Percentiles rank a stretch among this genome's conserved stretches.
These are phyloP conservation scores for Zychaea mexicana DNA, from an alignment of 371 early-diverging fungal genomes.

Conservation along the genomic window DNA sequence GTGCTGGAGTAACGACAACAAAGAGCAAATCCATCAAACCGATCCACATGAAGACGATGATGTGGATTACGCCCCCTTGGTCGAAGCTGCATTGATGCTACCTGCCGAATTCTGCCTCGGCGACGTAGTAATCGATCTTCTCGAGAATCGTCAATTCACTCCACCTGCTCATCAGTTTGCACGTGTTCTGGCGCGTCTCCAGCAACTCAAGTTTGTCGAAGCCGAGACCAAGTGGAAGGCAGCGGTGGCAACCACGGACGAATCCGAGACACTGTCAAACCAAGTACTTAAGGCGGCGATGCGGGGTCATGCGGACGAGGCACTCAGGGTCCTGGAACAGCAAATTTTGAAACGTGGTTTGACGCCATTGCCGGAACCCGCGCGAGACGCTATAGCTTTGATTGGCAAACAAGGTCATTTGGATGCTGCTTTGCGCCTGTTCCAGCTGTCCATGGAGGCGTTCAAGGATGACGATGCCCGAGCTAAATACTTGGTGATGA, in stretches of 20 bases:
- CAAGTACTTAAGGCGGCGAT: conserved; percentile 25
- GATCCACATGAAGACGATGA: not conserved
- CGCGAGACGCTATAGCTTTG: conserved; percentile 47
- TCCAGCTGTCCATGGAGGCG: conserved; percentile 26
- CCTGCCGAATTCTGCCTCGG: conserved; percentile 2
- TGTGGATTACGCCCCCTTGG: conserved; percentile 15
- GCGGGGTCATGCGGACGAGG: conserved; percentile 24
- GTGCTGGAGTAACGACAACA: not conserved
- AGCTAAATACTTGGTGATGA: conserved; percentile 40
- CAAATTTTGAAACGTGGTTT: conserved; percentile 20
- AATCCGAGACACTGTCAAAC: not conserved
- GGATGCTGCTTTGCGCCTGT: conserved; percentile 32
- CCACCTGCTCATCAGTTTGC: conserved; percentile 1
- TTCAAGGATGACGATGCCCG: conserved; percentile 27
- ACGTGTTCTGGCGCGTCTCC: conserved; percentile 10
- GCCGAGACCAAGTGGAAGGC: conserved; percentile 15
- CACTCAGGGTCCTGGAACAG: conserved; percentile 23
- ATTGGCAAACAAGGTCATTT: conserved; percentile 49
- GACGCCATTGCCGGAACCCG: conserved; percentile 35
- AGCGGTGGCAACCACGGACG: conserved; percentile 3
- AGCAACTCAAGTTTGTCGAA: conserved; percentile 4
- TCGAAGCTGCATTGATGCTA: conserved; percentile 22
- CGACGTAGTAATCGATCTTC: not conserved
- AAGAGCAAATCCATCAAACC: not conserved
- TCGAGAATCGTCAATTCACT: conserved; percentile 2